Percentiles rank a stretch among this genome's conserved stretches.
Evolutionary conservation across 805 yeast species (phyloP).

Genomic region (Candida railenensis): DNA sequence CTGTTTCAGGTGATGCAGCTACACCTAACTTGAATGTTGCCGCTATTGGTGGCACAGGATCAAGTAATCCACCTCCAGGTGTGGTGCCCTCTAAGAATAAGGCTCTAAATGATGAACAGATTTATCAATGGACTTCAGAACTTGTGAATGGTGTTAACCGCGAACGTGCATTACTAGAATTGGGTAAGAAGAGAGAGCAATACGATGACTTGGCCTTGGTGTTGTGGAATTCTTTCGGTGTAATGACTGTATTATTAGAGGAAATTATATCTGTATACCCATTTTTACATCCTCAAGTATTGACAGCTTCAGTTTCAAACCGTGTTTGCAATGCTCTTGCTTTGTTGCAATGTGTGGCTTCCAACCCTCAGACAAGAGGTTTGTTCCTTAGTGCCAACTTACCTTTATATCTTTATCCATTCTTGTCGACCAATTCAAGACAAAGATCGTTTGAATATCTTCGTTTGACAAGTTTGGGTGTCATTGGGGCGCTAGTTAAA

Average conservation of each 20-base stretch:
- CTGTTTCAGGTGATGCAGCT: constrained; percentile 5
- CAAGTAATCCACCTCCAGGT: not conserved
- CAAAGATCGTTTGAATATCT: constrained; percentile 92
- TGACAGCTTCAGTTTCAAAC: constrained; percentile 84
- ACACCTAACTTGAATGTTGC: not conserved
- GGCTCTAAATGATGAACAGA: constrained; percentile 65
- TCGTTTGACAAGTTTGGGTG: constrained; percentile 90
- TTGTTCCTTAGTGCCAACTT: constrained; percentile 86
- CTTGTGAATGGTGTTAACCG: constrained; percentile 86
- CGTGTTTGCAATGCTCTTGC: constrained; percentile 96
- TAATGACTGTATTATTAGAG: constrained; percentile 85
- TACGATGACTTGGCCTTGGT: constrained; percentile 92
- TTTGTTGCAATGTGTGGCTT: constrained; percentile 92
- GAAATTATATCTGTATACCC: constrained; percentile 93
- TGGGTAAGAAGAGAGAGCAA: constrained; percentile 92
- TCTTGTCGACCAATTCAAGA: constrained; percentile 86
- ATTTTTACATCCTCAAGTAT: constrained; percentile 77
- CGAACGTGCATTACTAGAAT: constrained; percentile 87
- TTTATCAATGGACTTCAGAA: constrained; percentile 87
- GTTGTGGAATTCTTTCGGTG: constrained; percentile 95
- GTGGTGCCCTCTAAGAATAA: constrained; percentile 12
- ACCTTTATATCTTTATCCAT: constrained; percentile 90
- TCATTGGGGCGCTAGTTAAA: constrained; percentile 93
- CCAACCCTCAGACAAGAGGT: constrained; percentile 86
- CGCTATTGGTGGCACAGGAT: not conserved